Evolutionary conservation across 2,329 filamentous ascomycete genomes (phyloP).

Genomic region (Arthrobotrys entomopaga): DNA sequence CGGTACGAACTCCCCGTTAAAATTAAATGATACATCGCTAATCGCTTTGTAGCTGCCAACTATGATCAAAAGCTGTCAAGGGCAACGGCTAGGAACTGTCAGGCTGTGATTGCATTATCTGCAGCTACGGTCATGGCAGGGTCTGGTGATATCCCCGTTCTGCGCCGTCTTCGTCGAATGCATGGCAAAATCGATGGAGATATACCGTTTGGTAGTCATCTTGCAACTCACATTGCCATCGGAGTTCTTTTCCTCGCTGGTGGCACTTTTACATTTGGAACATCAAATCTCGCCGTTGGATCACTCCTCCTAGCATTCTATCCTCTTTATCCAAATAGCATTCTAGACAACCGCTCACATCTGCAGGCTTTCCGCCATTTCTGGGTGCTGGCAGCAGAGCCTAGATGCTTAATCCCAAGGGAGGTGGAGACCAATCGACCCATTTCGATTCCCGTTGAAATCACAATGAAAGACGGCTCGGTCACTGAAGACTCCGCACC

Average conservation of each 20-base stretch:
- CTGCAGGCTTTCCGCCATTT: slow-evolving; percentile 96
- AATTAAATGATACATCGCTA: too few relatives aligned
- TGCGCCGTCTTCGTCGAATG: slow-evolving; percentile 84
- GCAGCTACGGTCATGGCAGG: slow-evolving; percentile 93
- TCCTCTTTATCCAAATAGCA: slow-evolving; percentile 85
- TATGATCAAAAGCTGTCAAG: slow-evolving; percentile 88
- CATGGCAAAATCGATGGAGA: slow-evolving; percentile 87
- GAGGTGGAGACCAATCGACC: slow-evolving; percentile 86
- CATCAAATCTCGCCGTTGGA: slow-evolving; percentile 85
- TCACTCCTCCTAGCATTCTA: slow-evolving; percentile 91
- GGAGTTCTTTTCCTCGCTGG: slow-evolving; percentile 91
- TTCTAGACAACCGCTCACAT: slow-evolving; percentile 93
- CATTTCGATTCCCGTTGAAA: slow-evolving; percentile 75
- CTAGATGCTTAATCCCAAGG: slow-evolving; percentile 85
- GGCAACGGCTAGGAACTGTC: slow-evolving; percentile 86
- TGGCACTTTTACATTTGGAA: slow-evolving; percentile 90
- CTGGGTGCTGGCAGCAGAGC: slow-evolving; percentile 92
- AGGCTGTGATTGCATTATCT: slow-evolving; percentile 84
- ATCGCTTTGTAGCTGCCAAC: slow-evolving; percentile 63
- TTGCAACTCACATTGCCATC: slow-evolving; percentile 90
- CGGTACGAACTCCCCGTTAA: slow-evolving; percentile 49
- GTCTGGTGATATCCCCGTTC: slow-evolving; percentile 85
- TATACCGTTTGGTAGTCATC: slow-evolving; percentile 90
- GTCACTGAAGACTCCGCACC: slow-evolving; percentile 64
- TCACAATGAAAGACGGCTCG: slow-evolving; percentile 70